A percentile compares a stretch with the other conserved stretches of the same genome.
Evolutionary conservation across 352 stramenopile species (phyloP).

Genomic region (Phytophthora colocasiae): DNA sequence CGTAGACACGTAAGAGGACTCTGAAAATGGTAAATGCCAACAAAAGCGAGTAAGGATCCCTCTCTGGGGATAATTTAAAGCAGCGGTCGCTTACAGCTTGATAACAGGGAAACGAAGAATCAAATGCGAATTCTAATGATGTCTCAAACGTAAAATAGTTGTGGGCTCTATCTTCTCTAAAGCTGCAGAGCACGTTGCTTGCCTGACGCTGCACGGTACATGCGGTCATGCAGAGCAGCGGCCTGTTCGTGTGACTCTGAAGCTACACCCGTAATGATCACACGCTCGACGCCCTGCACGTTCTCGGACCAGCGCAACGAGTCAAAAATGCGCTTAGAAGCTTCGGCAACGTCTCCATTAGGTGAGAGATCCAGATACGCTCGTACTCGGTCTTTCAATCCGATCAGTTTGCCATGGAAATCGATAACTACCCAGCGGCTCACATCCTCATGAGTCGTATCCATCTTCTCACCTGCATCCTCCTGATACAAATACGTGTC

Average conservation of each 20-base stretch:
- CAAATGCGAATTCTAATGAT: conserved; percentile 20
- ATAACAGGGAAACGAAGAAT: conserved; percentile 1
- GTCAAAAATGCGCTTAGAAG: conserved; percentile 85
- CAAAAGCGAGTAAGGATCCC: conserved; percentile 13
- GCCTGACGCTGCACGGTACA: conserved; percentile 84
- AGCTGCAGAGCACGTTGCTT: conserved; percentile 64
- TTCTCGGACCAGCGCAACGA: conserved; percentile 86
- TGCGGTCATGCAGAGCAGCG: conserved; percentile 81
- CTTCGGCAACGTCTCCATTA: conserved; percentile 68
- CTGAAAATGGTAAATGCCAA: conserved; percentile 23
- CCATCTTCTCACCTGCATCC: conserved; percentile 44
- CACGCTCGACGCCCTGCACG: conserved; percentile 68
- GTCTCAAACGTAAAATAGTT: conserved; percentile 29
- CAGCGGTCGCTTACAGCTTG: background rate
- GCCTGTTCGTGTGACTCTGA: conserved; percentile 69
- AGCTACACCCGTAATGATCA: conserved; percentile 71
- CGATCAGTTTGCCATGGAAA: conserved; percentile 65
- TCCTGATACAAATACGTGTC: conserved; percentile 86
- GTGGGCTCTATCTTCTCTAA: conserved; percentile 28
- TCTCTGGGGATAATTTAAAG: conserved; percentile 16
- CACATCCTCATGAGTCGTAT: conserved; percentile 41
- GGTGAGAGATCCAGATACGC: conserved; percentile 86
- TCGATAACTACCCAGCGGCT: conserved; percentile 83
- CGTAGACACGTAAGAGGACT: conserved; percentile 37
- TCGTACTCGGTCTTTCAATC: conserved; percentile 55